Evolutionary conservation across 2,329 filamentous ascomycete species (phyloP).

Genomic region (Dothiorella sarmentorum): DNA sequence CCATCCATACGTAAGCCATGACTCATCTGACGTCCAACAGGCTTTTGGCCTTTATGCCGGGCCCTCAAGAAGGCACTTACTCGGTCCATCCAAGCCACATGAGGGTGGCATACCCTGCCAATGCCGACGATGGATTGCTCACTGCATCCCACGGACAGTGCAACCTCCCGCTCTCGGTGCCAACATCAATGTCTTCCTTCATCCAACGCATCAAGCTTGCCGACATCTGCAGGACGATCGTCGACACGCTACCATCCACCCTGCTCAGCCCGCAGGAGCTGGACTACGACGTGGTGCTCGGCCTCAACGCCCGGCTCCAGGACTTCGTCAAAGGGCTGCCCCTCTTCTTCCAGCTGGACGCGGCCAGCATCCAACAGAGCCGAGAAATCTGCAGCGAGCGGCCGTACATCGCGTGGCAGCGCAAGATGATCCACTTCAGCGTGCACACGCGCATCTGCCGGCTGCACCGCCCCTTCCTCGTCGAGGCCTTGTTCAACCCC

Average conservation of each 20-base stretch:
- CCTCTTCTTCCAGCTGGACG: slow-evolving; percentile 32
- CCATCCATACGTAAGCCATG: too few species aligned
- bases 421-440: neutral
- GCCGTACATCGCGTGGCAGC: neutral
- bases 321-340: slow-evolving; percentile 31
- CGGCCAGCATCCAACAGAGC: neutral
- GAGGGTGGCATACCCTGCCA: slow-evolving; percentile 35
- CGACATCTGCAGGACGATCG: slow-evolving; percentile 36
- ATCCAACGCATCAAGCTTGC: slow-evolving; percentile 25
- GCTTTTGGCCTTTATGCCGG: slow-evolving; percentile 19
- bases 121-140: slow-evolving; percentile 36
- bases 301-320: slow-evolving; percentile 35
- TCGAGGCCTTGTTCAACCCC: neutral
- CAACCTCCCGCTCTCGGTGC: slow-evolving; percentile 21
- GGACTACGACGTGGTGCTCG: slow-evolving; percentile 32
- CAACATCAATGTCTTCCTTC: slow-evolving; percentile 41
- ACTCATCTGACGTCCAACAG: too few species aligned
- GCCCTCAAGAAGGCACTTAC: slow-evolving; percentile 35
- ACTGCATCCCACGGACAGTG: neutral
- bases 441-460: neutral
- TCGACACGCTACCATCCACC: slow-evolving; percentile 34
- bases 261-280: slow-evolving; percentile 20
- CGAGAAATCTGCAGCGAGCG: neutral
- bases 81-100: slow-evolving; percentile 38
- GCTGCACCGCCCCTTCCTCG: neutral